Conservation (phyloP, 177 flowering plant genomes). For the Vitis hybrid region DNA sequence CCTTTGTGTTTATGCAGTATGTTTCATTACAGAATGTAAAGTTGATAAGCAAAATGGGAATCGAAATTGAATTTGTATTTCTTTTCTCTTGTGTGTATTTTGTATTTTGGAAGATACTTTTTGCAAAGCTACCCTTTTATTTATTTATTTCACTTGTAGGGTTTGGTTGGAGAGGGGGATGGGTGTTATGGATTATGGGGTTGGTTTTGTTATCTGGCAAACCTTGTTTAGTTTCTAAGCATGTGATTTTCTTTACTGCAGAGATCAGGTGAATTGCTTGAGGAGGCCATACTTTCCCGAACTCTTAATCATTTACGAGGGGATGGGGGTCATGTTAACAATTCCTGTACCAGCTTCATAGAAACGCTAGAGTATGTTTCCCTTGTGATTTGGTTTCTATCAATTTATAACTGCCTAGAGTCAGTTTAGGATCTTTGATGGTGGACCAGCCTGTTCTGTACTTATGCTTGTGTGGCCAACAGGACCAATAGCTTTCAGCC, state of each 20-base stretch:
- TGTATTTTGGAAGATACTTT: no score
- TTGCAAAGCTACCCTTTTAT: no score
- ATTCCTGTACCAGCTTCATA: conserved; percentile 71
- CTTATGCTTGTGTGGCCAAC: background rate
- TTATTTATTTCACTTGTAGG: no score
- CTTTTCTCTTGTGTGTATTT: background rate
- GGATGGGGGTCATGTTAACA: conserved; percentile 31
- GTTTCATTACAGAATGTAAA: no score
- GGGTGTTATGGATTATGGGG: background rate
- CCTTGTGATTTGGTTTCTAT: conserved; percentile 3
- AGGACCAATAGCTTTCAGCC: background rate
- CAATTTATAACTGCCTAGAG: background rate
- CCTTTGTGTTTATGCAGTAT: no score
- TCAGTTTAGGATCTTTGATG: background rate
- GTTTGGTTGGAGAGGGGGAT: background rate
- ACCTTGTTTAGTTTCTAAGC: background rate
- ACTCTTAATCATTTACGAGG: conserved; percentile 72
- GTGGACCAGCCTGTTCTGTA: background rate
- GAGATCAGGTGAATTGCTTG: conserved; percentile 89
- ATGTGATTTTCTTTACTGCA: conserved; percentile 31
- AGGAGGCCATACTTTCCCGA: conserved; percentile 78
- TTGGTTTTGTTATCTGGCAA: no score
- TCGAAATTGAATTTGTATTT: background rate
- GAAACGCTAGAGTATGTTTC: conserved; percentile 72
- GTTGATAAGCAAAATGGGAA: no score